Evolutionary conservation across 139 green algal genomes (phyloP), one percentile per base, ranked within the genome.

Genomic region (Chlamydomonas sp.): DNA sequence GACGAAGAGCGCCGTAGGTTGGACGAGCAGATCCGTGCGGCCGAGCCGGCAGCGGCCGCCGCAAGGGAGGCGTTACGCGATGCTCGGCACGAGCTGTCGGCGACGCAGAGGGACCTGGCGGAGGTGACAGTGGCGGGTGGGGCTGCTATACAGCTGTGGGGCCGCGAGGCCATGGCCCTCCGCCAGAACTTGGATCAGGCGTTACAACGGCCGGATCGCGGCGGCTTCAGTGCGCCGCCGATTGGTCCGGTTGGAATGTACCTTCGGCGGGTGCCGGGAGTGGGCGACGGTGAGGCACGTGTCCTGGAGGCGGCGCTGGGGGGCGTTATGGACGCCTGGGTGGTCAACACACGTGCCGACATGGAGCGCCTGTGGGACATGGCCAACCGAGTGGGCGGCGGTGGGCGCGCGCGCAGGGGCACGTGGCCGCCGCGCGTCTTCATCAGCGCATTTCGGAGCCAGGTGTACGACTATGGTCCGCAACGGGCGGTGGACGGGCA

Each of bases 191-290:
- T 49, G 31, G 31, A 8, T 17, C 68, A 62, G 6, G 80, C 59
- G 7, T 17, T 78, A 59, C 66, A 57, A 31, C 16, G 49, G 1
- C 68, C 68, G 57, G 68, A 58, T 58, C 68, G 4, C 5, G 68
- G 80, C 17, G n/a, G 6, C 1, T 85, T 85, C 58, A 62, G 20
- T 57, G 7, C 18, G 67, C 80, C 57, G 80, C 80, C 80, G 5
- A 31, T 85, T 6, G 80, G 80, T 2, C 80, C 80, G 2, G 18
- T 85, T 3, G 80, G 80, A 5, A 10, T 78, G 80, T 68, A 85
- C 80, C 68, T 85, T 14, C 68, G 67, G 8, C 68, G 67, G 4
- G 1, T 20, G 57, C 57, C 66, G 4, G 80, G 62, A 49, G 77
- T 66, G 4, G 80, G 77, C 15, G 18, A 17, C 66, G 14, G 1